Evolutionary conservation across 768 basidiomycete genomes (phyloP).

Genomic region (Lentinus brumalis): DNA sequence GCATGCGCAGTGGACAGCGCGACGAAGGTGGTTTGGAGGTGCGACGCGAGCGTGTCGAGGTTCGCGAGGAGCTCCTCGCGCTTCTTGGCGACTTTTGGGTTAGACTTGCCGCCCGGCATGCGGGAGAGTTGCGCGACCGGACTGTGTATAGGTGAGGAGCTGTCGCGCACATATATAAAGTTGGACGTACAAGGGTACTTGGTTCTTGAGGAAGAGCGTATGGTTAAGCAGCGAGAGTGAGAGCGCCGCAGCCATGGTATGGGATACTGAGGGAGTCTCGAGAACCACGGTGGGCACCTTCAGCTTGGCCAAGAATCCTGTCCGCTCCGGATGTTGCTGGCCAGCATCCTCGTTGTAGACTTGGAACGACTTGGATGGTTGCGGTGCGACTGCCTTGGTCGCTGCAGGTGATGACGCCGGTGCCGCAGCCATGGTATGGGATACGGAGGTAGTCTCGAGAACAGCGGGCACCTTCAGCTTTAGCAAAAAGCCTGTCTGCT

Average conservation of each 20-base stretch:
- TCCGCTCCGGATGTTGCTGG: neutral
- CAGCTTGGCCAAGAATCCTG: constrained; percentile 4
- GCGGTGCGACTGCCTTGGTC: neutral
- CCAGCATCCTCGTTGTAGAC: neutral
- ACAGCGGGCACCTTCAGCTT: constrained; percentile 37
- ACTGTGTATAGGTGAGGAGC: constrained; percentile 33
- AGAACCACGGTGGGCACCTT: constrained; percentile 43
- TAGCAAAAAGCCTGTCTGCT: neutral
- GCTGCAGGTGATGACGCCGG: no score
- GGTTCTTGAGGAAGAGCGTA: constrained; percentile 75
- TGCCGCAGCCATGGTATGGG: constrained; percentile 34
- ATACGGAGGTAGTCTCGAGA: constrained; percentile 55
- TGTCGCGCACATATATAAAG: neutral
- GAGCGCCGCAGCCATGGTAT: constrained; percentile 63
- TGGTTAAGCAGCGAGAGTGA: constrained; percentile 66
- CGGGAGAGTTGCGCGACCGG: constrained; percentile 66
- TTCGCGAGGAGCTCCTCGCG: constrained; percentile 63
- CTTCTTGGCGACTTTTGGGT: constrained; percentile 55
- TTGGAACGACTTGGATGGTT: neutral
- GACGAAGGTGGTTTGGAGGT: constrained; percentile 73
- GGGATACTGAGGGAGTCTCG: constrained; percentile 53
- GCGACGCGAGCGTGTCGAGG: constrained; percentile 72
- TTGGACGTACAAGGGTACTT: constrained; percentile 71
- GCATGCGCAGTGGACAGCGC: constrained; percentile 72
- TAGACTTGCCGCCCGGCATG: constrained; percentile 52